Evolutionary conservation across 768 basidiomycete genomes (phyloP), one percentile per base, ranked within the genome.

Genomic region (Phaeotremella skinneri): DNA sequence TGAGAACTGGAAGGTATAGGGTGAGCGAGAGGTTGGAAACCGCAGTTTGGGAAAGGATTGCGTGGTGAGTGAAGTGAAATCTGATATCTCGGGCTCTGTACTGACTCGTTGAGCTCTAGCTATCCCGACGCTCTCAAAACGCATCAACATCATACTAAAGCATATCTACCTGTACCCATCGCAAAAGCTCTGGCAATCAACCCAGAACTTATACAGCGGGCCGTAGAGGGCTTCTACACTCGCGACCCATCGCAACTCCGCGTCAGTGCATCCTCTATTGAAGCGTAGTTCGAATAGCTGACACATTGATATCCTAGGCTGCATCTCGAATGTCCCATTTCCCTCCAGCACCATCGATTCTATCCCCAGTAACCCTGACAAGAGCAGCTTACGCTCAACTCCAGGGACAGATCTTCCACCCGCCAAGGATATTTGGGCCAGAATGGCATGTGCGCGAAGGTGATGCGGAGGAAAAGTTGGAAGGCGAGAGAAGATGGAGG

Each of bases 371-470:
- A 13, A 84, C 79, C 57, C 83, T 94, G 83, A 96, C 94, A 2
- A 83, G 92, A 52, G 88, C 90, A 0, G 89, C 91, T 1, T 99
- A 96, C 75, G 96, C 96, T 5, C 96, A 98, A 70, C 80, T 98
- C 26, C 76, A 87, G 32, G 89, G 91, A 4, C 96, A 98, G 77
- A 89, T 85, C 55, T 97, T 98, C 74, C 87, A 86, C 71, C 88
- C 94, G 3, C 91, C 93, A 1, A 91, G 88, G 71, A 80, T 88
- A 26, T 99, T 97, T 69, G 90, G 90, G 3, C 81, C 69, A 2
- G 81, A 78, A 61, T 74, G 52, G 76, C 67, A 58, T 34, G 63
- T 65, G 6, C 45, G 57, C 4, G 49, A 49, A 13, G 32, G 14
- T 5, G 63, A 56, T 0, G 52, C 37, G 13, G 54, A 56, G 3